Evolutionary conservation across 139 green algal genomes (phyloP).

Genomic region (Chlorella sp.): DNA sequence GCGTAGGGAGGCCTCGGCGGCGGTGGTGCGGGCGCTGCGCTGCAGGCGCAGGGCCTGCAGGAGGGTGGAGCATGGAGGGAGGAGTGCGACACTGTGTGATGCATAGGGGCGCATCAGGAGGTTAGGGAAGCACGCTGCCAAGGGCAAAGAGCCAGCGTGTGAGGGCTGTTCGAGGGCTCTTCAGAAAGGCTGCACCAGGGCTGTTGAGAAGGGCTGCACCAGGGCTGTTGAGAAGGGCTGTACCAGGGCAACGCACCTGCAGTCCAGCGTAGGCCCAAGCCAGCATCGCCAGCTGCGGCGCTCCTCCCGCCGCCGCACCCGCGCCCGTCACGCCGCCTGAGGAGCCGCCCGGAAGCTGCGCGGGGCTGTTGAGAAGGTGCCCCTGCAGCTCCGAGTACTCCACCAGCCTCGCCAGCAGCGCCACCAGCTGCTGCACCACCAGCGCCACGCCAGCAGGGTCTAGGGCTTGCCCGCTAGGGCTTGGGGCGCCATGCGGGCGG

Average conservation of each 20-base stretch:
- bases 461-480: neutral
- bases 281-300: neutral
- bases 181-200: no score
- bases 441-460: neutral
- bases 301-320: no score
- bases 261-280: neutral
- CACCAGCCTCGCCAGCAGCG: neutral
- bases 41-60: neutral
- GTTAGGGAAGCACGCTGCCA: no score
- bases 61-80: no score
- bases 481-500: no score
- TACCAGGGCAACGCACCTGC: neutral
- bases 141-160: no score
- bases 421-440: neutral
- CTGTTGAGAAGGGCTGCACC: no score
- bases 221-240: no score
- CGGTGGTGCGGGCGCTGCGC: neutral
- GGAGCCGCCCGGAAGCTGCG: neutral
- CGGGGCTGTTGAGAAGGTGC: neutral
- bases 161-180: no score
- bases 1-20: neutral
- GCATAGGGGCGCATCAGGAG: no score
- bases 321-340: no score
- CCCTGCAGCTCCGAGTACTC: neutral
- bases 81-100: no score